Base-by-base conservation (phyloP, 306 rosid genomes). In the Quercus suber region DNA sequence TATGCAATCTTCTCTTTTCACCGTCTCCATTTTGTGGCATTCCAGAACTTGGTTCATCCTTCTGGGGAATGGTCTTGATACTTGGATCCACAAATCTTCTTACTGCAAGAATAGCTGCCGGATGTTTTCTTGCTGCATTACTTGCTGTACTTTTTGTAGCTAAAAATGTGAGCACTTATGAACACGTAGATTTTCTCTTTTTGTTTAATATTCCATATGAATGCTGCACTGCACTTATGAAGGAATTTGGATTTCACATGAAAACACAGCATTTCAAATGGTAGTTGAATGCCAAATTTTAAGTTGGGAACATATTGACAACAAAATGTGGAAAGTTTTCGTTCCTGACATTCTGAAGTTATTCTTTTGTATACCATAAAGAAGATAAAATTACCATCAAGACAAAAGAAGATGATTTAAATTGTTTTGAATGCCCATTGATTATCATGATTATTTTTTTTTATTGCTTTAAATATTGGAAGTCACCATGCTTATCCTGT, bases 21-120 rank as follows among this genome's bases (percentile, higher is more conserved):
- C 60, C 58, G 49, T 75, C 55, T 78, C 60, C 14, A 18, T 69
- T 41, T 82, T 75, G 59, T 84, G 74, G 27, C 14, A 2, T 27
- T 43, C 33, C 83, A 90, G 91, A 90, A 85, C 86, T 90, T 56
- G 94, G 94, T 80, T 90, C 94, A 56, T 79, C 94, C 53, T 88
- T 90, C 71, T 90, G 92, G 92, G 92, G 94, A 33, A 90, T 90
- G 94, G 53, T 85, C 45, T 87, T 90, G 87, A 87, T 90, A 52
- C 88, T 90, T 73, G 89, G 91, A 6, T 90, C 94, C 12, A 90
- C 92, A 75, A 88, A 90, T 72, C 86, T 90, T 71, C 88, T 87
- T 12, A 87, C 92, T 18, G 87, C 89, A 71, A 87, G 91, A 75
- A 88, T 90, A 58, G 94, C 94, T 45, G 87, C 94, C 1, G 92